Evolutionary conservation across 805 yeast species (phyloP).

Genomic region (Suhomyces emberorum): DNA sequence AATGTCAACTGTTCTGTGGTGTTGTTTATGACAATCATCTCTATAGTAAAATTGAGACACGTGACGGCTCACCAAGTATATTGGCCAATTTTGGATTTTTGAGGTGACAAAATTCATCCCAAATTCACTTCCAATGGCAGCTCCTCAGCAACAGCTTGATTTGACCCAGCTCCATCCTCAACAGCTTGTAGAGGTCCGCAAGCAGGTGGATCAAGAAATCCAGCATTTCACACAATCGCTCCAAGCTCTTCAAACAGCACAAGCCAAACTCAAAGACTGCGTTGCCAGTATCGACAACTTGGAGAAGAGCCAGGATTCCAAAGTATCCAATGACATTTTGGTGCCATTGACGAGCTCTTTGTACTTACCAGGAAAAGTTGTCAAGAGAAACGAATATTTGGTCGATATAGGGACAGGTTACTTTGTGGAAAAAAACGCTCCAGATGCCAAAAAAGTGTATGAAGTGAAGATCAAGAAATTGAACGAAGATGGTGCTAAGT

Average conservation of each 20-base stretch:
- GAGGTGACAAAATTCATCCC: too few relatives aligned
- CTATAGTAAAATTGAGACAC: too few relatives aligned
- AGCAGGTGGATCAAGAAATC: conserved; percentile 78
- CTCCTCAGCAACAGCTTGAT: conserved; percentile 33
- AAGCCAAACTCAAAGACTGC: conserved; percentile 78
- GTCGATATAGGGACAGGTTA: conserved; percentile 98
- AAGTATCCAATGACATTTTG: conserved; percentile 46
- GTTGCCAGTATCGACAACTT: conserved; percentile 62
- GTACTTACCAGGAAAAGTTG: conserved; percentile 81
- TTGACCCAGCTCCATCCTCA: conserved; percentile 71
- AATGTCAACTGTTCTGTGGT: too few relatives aligned
- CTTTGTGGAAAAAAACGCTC: conserved; percentile 73
- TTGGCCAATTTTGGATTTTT: too few relatives aligned
- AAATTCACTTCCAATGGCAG: too few relatives aligned
- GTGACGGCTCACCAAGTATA: too few relatives aligned
- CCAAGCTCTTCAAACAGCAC: conserved; percentile 80
- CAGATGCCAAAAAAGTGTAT: conserved; percentile 69
- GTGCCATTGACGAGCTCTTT: conserved; percentile 88
- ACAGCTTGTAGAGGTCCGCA: conserved; percentile 80
- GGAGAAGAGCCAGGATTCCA: conserved; percentile 19
- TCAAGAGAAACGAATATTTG: conserved; percentile 63
- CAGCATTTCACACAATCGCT: conserved; percentile 82
- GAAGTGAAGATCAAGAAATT: conserved; percentile 69
- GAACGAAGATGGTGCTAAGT: conserved; percentile 66
- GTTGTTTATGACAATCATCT: too few relatives aligned